Evolutionary conservation across 257 asterid species (phyloP).

Genomic region (Nemophila menziesii): DNA sequence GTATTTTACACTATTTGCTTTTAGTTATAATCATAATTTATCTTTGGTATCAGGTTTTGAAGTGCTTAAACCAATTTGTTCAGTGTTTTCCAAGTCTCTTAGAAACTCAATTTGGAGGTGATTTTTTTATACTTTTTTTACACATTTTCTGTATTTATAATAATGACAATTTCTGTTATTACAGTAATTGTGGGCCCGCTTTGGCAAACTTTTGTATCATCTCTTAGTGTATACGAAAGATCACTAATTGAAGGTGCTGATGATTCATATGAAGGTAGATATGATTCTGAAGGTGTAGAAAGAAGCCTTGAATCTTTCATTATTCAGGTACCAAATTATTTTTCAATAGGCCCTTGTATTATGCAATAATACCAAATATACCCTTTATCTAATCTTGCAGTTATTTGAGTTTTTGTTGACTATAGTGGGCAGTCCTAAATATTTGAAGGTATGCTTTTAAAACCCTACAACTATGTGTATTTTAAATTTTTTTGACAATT

Average conservation of each 20-base stretch:
- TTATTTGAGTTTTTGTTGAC: conserved; percentile 79
- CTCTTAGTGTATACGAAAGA: conserved; percentile 66
- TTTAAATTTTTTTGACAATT: background rate
- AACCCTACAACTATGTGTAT: background rate
- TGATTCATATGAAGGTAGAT: conserved; percentile 87
- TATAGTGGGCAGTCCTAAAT: conserved; percentile 61
- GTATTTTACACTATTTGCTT: no score
- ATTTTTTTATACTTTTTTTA: conserved; percentile 9
- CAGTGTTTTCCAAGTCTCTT: conserved; percentile 64
- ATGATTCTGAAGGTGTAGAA: conserved; percentile 94
- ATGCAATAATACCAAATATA: no score
- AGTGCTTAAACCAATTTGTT: conserved; percentile 86
- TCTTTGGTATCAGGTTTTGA: conserved; percentile 46
- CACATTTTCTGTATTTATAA: conserved; percentile 5
- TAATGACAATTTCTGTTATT: conserved; percentile 12
- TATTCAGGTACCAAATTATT: conserved; percentile 53
- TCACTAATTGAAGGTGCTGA: conserved; percentile 69
- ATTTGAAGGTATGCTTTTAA: conserved; percentile 51
- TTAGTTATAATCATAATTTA: background rate
- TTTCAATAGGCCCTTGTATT: background rate
- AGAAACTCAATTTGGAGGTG: conserved; percentile 61
- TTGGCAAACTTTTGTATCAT: conserved; percentile 84
- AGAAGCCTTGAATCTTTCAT: conserved; percentile 80
- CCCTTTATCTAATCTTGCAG: conserved; percentile 35
- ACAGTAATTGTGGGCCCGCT: conserved; percentile 79